Base-by-base conservation (phyloP, 2,329 filamentous ascomycete species). In the Trichoderma simmonsii region DNA sequence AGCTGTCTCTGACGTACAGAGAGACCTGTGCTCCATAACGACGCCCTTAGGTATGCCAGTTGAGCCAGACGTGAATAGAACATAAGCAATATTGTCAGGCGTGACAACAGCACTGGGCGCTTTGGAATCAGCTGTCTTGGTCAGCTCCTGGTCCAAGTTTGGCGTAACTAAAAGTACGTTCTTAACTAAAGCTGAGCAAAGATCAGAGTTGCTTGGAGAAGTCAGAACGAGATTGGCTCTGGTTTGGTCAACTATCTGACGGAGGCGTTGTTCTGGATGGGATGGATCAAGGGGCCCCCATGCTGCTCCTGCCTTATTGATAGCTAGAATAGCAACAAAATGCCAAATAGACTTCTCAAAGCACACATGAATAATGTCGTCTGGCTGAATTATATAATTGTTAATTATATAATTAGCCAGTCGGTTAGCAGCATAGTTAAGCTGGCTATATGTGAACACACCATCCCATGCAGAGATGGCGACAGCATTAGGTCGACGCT, bases 101-200 rank as follows among this genome's bases (percentile, higher is more conserved):
- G 15, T 9, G 3, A 68, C 24, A 39, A n/a, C 9, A 5, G 39
- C 54, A 12, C 68, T 2, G 0, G 70, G 70, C 2, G 60, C 61
- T 6, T 48, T 3, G 14, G 54, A 67, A n/a, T 34, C 26, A 21
- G 15, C 5, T 3, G 57, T 12, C 30, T 32, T 24, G 12, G 24
- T 8, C 30, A 64, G 67, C 56, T 56, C 39, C 39, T 11, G 56
- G n/a, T 69, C 62, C 11, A 56, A 60, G 32, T 12, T 63, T 7
- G 32, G n/a, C 3, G 70, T 54, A 8, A 73, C 72, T 32, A 74
- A 70, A 4, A 74, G 62, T 9, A 74, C 65, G 9, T 61, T 21
- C 2, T 26, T 36, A 26, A 64, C 59, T 2, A 77, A 73, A 14
- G 73, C 21, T 6, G 71, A 30, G 51, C 79, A 77, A 12, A 78